Conservation (phyloP, 2,329 filamentous ascomycete species). For the Gremmenia infestans region DNA sequence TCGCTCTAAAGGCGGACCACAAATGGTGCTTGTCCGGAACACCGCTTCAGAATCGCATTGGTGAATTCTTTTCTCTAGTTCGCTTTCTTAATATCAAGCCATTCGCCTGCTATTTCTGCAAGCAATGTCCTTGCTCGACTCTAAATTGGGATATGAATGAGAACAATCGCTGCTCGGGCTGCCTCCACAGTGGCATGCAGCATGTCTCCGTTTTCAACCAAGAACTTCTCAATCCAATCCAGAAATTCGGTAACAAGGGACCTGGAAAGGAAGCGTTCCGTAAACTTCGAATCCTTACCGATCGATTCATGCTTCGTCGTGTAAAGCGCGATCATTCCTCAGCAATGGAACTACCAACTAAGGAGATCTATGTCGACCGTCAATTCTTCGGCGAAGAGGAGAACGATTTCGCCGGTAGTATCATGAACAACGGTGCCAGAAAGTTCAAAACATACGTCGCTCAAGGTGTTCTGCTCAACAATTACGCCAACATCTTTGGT, state of each 20-base stretch:
- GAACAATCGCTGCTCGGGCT: slow-evolving; percentile 64
- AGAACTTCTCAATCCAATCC: slow-evolving; percentile 82
- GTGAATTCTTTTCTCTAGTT: slow-evolving; percentile 92
- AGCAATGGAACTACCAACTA: slow-evolving; percentile 93
- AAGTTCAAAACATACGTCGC: slow-evolving; percentile 95
- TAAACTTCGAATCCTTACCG: slow-evolving; percentile 84
- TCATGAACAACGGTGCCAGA: slow-evolving; percentile 86
- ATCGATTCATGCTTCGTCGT: slow-evolving; percentile 91
- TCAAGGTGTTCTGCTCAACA: slow-evolving; percentile 89
- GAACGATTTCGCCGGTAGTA: slow-evolving; percentile 89
- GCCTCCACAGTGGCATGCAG: slow-evolving; percentile 51
- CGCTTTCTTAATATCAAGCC: slow-evolving; percentile 85
- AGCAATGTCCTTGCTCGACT: slow-evolving; percentile 72
- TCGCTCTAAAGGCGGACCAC: slow-evolving; percentile 79
- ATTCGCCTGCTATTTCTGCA: slow-evolving; percentile 93
- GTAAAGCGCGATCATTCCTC: slow-evolving; percentile 91
- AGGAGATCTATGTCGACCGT: slow-evolving; percentile 85
- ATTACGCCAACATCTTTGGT: slow-evolving; percentile 98
- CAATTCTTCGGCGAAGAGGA: slow-evolving; percentile 97
- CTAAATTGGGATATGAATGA: slow-evolving; percentile 80
- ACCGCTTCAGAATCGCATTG: slow-evolving; percentile 93
- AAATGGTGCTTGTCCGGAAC: slow-evolving; percentile 97
- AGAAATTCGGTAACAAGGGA: slow-evolving; percentile 54
- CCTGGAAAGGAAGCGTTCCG: slow-evolving; percentile 65
- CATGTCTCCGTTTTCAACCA: slow-evolving; percentile 86